A percentile compares a stretch with the other conserved stretches of the same genome.
phyloP scores from a whole-genome alignment of 2,329 filamentous ascomycete species.

The Cytospora chrysosperma region DNA sequence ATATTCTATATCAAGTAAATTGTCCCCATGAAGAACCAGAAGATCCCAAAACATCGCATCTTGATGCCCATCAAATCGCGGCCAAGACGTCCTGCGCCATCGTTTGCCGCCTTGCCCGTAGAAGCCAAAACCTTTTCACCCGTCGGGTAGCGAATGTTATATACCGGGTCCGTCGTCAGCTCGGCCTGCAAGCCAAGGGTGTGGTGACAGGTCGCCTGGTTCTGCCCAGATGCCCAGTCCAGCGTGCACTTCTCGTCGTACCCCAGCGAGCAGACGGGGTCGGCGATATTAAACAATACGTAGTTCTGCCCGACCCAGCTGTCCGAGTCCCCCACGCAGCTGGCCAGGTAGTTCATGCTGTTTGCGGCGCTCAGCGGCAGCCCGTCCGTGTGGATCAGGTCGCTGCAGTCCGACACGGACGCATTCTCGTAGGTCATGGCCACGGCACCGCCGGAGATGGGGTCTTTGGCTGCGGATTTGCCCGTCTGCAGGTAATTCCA shows the following conservation, averaged over 20 bases:
- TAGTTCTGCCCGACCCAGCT: constrained; percentile 51
- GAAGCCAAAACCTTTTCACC: constrained; percentile 42
- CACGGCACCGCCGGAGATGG: constrained; percentile 47
- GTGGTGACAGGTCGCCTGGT: constrained; percentile 46
- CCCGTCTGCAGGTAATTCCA: constrained; percentile 56
- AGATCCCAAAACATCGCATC: background rate
- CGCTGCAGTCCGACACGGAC: constrained; percentile 44
- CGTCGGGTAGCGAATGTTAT: constrained; percentile 47
- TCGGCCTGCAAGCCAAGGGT: constrained; percentile 38
- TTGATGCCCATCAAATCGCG: background rate
- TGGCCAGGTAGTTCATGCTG: constrained; percentile 52
- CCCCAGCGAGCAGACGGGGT: constrained; percentile 47
- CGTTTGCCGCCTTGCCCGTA: constrained; percentile 20
- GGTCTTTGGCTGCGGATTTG: constrained; percentile 44
- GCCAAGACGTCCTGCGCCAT: background rate
- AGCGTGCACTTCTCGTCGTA: constrained; percentile 47
- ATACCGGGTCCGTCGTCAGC: constrained; percentile 42
- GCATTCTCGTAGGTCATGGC: constrained; percentile 48
- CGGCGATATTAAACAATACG: constrained; percentile 51
- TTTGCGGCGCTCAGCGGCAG: constrained; percentile 45
- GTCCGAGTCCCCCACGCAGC: constrained; percentile 39
- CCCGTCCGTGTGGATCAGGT: constrained; percentile 46
- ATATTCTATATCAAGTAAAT: background rate
- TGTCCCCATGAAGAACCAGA: background rate
- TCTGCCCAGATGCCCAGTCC: constrained; percentile 41